Evolutionary conservation across 2,329 filamentous ascomycete genomes (phyloP), one percentile per base, ranked within the genome.

Genomic region (Parastagonospora avenae): DNA sequence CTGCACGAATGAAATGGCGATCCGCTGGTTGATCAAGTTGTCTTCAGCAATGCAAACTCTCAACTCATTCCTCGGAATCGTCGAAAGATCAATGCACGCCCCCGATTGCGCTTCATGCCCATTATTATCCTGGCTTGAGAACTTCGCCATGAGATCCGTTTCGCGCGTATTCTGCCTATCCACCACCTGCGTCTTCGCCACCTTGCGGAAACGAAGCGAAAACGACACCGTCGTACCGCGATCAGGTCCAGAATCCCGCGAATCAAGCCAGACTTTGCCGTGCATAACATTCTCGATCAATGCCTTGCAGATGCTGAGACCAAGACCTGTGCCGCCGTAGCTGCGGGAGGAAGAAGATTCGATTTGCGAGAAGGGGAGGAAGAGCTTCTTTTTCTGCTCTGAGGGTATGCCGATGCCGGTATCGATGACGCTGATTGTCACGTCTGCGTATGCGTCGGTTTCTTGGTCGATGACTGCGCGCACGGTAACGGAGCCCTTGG

Each of bases 41-140:
- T 97, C 93, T 68, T 97, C 93, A 0, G 93, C 93, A 50, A 97
- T 93, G 73, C 92, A 96, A 28, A 97, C 87, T 29, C 91, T 87
- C 28, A 97, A 80, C 48, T 95, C 81, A 38, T 92, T 85, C 50
- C 90, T 86, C 8, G 89, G 85, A 6, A 97, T 83, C 50, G 82
- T 81, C 14, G 87, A 87, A 4, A 97, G 81, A 48, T 73, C 70
- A 38, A 74, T 73, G 46, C 65, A 71, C 19, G 52, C 58, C 4
- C 66, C 70, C 10, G 77, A 59, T 63, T 74, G 71, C 37, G 36
- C 10, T 47, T 61, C 73, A 56, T 79, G 61, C 55, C 73, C 58
- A 64, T 76, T 71, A 64, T 80, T 78, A 49, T 70, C 76, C 63
- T 74, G 71, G 10, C 70, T 82, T 0, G 82, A 79, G 71, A 82